Percentiles rank a stretch among this genome's conserved stretches.
These are phyloP conservation scores for Aspergillus ruber DNA, from an alignment of 2,329 filamentous ascomycete species.

Conservation along the genomic window DNA sequence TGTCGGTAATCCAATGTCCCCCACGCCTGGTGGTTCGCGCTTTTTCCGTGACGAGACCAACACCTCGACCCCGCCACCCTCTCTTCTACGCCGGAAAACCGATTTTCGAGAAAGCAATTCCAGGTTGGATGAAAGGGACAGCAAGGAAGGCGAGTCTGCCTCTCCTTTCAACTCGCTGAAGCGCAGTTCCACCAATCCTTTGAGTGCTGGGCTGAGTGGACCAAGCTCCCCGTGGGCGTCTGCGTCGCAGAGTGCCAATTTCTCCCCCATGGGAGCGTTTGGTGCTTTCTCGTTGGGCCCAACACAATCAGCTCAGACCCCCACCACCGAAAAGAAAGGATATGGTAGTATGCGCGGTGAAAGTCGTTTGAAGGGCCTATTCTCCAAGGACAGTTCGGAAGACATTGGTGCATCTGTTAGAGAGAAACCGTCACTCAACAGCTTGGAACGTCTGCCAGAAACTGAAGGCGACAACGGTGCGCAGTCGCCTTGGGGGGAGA, in stretches of 20 bases:
- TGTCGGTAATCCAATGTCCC: conserved; percentile 46
- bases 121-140: conserved; percentile 45
- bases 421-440: conserved; percentile 50
- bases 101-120: conserved; percentile 50
- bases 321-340: conserved; percentile 63
- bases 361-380: conserved; percentile 78
- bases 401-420: conserved; percentile 49
- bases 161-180: conserved; percentile 51
- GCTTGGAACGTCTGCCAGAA: conserved; percentile 50
- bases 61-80: conserved; percentile 55
- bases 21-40: conserved; percentile 38
- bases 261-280: conserved; percentile 75
- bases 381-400: conserved; percentile 70
- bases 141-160: conserved; percentile 36
- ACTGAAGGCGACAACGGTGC: conserved; percentile 40
- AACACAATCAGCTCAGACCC: conserved; percentile 43
- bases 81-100: conserved; percentile 55
- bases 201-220: conserved; percentile 44
- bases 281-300: conserved; percentile 72
- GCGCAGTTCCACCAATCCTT: conserved; percentile 49
- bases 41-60: conserved; percentile 47
- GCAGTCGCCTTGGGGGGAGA: conserved; percentile 47
- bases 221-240: conserved; percentile 54
- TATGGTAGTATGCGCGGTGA: conserved; percentile 64
- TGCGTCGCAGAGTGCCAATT: conserved; percentile 55